Percentiles rank a stretch among this genome's conserved stretches.
Evolutionary conservation across 2,329 filamentous ascomycete species (phyloP).

Genomic region (Parastagonospora nodorum): DNA sequence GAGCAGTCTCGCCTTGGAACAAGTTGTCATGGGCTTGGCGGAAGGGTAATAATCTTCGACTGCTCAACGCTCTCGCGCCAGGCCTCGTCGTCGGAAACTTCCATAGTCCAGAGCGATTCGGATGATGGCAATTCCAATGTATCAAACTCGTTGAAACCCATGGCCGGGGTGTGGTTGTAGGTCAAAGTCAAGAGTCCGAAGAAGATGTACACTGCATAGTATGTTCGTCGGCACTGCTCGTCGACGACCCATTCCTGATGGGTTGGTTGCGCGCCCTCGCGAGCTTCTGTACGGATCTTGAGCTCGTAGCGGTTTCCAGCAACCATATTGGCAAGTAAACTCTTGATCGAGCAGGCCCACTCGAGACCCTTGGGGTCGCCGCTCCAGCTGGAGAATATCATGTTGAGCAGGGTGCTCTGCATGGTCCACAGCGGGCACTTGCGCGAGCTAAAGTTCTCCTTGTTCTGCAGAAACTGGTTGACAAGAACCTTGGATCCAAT

Average conservation of each 20-base stretch:
- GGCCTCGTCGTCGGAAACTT: slow-evolving; percentile 74
- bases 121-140: slow-evolving; percentile 90
- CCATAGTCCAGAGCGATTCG: slow-evolving; percentile 91
- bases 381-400: slow-evolving; percentile 99
- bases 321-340: slow-evolving; percentile 97
- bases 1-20: slow-evolving; percentile 87
- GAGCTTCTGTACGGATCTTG: slow-evolving; percentile 88
- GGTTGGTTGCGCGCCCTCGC: slow-evolving; percentile 74
- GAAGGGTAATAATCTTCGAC: slow-evolving; percentile 78
- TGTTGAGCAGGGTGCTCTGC: slow-evolving; percentile 95
- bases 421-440: slow-evolving; percentile 98
- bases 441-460: slow-evolving; percentile 97
- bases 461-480: slow-evolving; percentile 96
- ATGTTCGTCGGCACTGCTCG: slow-evolving; percentile 93
- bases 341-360: slow-evolving; percentile 99
- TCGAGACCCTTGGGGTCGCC: slow-evolving; percentile 96
- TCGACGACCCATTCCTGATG: slow-evolving; percentile 95
- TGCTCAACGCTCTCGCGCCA: slow-evolving; percentile 80
- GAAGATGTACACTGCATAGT: slow-evolving; percentile 99
- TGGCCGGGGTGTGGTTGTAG: slow-evolving; percentile 97
- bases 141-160: slow-evolving; percentile 98
- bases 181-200: slow-evolving; percentile 93
- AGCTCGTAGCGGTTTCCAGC: slow-evolving; percentile 95
- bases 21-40: slow-evolving; percentile 93
- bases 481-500: slow-evolving; percentile 97